These are phyloP conservation scores for Naganishia friedmannii DNA, from an alignment of 768 basidiomycete genomes.

Conservation along the genomic window DNA sequence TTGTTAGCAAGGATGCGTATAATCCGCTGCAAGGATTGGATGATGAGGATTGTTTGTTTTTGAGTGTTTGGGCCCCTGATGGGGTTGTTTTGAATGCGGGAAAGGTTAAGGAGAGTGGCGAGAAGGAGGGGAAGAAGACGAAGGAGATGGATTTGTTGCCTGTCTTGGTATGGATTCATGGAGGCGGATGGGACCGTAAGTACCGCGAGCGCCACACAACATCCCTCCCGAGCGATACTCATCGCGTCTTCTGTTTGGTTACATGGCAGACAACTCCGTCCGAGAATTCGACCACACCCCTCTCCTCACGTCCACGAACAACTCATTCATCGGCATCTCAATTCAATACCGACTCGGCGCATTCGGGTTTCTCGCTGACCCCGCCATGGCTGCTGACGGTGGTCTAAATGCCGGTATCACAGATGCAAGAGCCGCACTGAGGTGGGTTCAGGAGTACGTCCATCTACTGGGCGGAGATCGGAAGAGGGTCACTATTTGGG, in stretches of 20 bases:
- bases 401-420: slow-evolving; percentile 27
- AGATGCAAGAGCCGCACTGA: slow-evolving; percentile 19
- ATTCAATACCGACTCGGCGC: slow-evolving; percentile 33
- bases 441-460: slow-evolving; percentile 22
- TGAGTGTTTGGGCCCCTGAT: slow-evolving; percentile 17
- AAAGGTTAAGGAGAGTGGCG: background rate
- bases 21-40: slow-evolving; percentile 25
- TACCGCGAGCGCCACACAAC: background rate
- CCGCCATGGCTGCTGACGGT: slow-evolving; percentile 3
- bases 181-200: slow-evolving; percentile 31
- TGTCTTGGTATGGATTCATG: slow-evolving; percentile 30
- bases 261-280: slow-evolving; percentile 26
- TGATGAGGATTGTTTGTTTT: slow-evolving; percentile 29
- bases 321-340: slow-evolving; percentile 25
- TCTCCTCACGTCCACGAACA: slow-evolving; percentile 10
- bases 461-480: slow-evolving; percentile 22
- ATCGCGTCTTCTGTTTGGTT: too few species aligned
- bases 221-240: background rate
- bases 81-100: background rate
- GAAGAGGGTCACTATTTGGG: slow-evolving; percentile 23
- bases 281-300: slow-evolving; percentile 30
- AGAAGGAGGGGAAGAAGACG: background rate
- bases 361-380: slow-evolving; percentile 30
- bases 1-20: slow-evolving; percentile 23
- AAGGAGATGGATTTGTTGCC: slow-evolving; percentile 24